Percentiles rank a stretch among this genome's conserved stretches.
phyloP scores from a whole-genome alignment of 768 basidiomycete genomes.

The Amanita polypyramis region DNA sequence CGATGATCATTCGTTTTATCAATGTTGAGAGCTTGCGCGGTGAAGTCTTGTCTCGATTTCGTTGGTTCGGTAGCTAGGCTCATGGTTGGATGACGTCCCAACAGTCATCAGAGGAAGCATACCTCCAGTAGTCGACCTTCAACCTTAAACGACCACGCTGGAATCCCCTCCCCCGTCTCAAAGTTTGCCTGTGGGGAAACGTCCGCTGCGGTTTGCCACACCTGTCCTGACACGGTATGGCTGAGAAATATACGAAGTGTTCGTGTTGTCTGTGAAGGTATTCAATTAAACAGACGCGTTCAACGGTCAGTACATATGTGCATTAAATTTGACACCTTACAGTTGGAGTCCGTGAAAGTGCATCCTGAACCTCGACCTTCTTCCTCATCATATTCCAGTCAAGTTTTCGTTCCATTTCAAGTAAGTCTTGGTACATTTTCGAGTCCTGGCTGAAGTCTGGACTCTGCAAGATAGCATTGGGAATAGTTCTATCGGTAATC shows the following conservation, averaged over 20 bases:
- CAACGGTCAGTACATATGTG: not conserved
- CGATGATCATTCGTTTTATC: slow-evolving; percentile 75
- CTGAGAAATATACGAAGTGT: slow-evolving; percentile 81
- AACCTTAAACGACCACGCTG: slow-evolving; percentile 80
- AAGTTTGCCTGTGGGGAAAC: slow-evolving; percentile 39
- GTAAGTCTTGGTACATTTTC: slow-evolving; percentile 73
- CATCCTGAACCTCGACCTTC: slow-evolving; percentile 83
- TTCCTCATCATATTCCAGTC: slow-evolving; percentile 96
- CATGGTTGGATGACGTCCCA: not conserved
- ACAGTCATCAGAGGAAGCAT: slow-evolving; percentile 14
- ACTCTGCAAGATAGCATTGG: slow-evolving; percentile 64
- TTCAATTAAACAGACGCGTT: not conserved
- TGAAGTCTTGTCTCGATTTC: slow-evolving; percentile 49
- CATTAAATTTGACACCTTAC: slow-evolving; percentile 26
- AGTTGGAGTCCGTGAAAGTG: slow-evolving; percentile 61
- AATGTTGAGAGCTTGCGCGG: slow-evolving; percentile 79
- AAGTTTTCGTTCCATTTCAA: slow-evolving; percentile 83
- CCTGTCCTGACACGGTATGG: slow-evolving; percentile 77
- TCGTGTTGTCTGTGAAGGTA: slow-evolving; percentile 54
- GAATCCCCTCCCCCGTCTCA: slow-evolving; percentile 82
- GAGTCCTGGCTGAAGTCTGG: slow-evolving; percentile 76
- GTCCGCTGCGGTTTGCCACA: slow-evolving; percentile 64
- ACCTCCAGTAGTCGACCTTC: slow-evolving; percentile 85
- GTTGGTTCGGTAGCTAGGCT: slow-evolving; percentile 45
- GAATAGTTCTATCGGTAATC: slow-evolving; percentile 69